Conservation (phyloP, 2,329 filamentous ascomycete genomes). For the Neodidymelliopsis sp. region DNA sequence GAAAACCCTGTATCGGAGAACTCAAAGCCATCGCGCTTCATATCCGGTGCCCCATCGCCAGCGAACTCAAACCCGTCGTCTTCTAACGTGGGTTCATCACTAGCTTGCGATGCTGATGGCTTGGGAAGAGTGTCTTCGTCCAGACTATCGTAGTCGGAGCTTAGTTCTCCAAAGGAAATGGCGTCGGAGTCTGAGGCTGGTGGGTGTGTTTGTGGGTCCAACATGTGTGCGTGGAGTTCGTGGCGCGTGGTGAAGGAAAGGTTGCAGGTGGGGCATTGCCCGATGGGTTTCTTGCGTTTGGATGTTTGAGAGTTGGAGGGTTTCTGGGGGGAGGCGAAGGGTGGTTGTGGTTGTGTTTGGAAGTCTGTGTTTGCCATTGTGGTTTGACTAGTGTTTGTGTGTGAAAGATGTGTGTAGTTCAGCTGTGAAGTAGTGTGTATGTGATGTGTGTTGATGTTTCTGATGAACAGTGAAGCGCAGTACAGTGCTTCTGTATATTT, state of each 20-base stretch:
- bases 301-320: not conserved
- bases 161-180: slow-evolving; percentile 17
- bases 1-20: not conserved
- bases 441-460: not conserved
- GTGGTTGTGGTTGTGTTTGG: not conserved
- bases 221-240: slow-evolving; percentile 15
- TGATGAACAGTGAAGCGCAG: not conserved
- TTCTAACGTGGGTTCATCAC: slow-evolving; percentile 8
- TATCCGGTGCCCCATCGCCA: not conserved
- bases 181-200: slow-evolving; percentile 16
- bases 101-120: not conserved
- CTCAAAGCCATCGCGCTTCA: slow-evolving; percentile 2
- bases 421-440: not conserved
- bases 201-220: slow-evolving; percentile 7
- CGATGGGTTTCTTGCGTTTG: slow-evolving; percentile 10
- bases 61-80: slow-evolving; percentile 18
- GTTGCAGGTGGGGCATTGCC: slow-evolving; percentile 15
- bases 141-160: slow-evolving; percentile 3
- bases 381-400: not conserved
- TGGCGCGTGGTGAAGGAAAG: slow-evolving; percentile 11
- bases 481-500: slow-evolving; percentile 3
- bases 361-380: slow-evolving; percentile 14
- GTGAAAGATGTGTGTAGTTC: not conserved
- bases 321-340: not conserved
- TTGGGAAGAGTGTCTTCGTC: slow-evolving; percentile 1